Base-by-base conservation (phyloP, 2,329 filamentous ascomycete species). In the Phoma sp. region DNA sequence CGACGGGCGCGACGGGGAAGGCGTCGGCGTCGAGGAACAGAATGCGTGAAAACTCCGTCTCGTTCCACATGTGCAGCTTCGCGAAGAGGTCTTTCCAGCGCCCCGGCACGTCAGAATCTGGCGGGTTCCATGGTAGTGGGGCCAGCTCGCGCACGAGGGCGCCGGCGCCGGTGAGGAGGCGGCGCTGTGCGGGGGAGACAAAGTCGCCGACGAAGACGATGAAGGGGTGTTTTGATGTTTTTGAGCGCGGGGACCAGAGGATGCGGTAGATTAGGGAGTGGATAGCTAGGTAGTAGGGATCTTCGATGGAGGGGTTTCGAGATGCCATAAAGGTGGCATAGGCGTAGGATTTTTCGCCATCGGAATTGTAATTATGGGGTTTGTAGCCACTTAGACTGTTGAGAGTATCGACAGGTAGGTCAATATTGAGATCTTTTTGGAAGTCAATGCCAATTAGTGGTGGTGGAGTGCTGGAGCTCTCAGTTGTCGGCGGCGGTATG, bases 11-110 rank as follows among this genome's bases (percentile, higher is more conserved):
- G 3, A 73, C 48, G 0, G 72, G 71, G 12, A 74, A 71, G 0
- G 72, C 72, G 47, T 75, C 72, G 0, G 69, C 71, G 43, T 75
- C 72, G 4, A 74, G 56, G 47, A 72, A 75, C 0, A 70, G 37
- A 15, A 74, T 67, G 19, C 64, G 65, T n/a, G 46, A 49, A 44
- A 73, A 75, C 2, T 70, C 63, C 0, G 64, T 70, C 44, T 73
- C 65, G 7, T 62, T 64, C 71, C 70, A 75, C 69, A 75, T 74
- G 56, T 74, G 63, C 17, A 75, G 62, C 40, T 75, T 74, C 5
- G 71, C 67, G 49, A 75, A 75, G 3, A 74, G 68, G 39, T 75
- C 70, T 47, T 64, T 68, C 69, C 71, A 74, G 2, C 73, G 61
- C 19, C 57, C 49, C 31, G 67, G 61, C 7, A 67, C 57, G 9